Conservation (phyloP, 2,329 filamentous ascomycete species). For the Alternaria sp. region DNA sequence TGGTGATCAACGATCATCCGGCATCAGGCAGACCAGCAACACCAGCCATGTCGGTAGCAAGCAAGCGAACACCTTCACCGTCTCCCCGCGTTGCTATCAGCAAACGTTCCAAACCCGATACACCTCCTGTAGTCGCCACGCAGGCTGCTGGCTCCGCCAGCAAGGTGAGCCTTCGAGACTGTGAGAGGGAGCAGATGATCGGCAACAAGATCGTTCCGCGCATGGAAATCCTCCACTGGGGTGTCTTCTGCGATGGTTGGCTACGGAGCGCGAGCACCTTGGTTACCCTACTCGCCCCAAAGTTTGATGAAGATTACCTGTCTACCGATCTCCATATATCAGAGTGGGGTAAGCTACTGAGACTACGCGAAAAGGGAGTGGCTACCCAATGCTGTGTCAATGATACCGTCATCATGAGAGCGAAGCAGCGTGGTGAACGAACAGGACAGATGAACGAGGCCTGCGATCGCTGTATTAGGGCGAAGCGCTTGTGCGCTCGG, state of each 20-base stretch:
- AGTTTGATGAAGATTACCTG: neutral
- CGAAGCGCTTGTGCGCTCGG: neutral
- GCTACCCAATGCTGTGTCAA: neutral
- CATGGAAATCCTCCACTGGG: neutral
- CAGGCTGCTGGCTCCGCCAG: neutral
- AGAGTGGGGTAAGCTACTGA: neutral
- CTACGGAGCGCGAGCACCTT: too few species aligned
- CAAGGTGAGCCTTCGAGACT: neutral
- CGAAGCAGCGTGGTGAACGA: neutral
- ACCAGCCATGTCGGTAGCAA: too few species aligned
- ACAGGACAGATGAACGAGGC: neutral
- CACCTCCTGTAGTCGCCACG: neutral
- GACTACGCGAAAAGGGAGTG: neutral
- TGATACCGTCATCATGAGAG: neutral
- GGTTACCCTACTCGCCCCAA: neutral
- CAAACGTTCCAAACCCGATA: neutral
- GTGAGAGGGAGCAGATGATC: neutral
- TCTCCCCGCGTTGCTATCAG: too few species aligned
- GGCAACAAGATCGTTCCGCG: neutral
- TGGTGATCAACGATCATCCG: too few species aligned
- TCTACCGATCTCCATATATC: neutral
- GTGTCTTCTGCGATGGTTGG: too few species aligned
- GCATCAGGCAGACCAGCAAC: too few species aligned
- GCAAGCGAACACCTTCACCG: too few species aligned
- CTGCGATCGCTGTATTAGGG: slow-evolving; percentile 1